These are phyloP conservation scores for Mycosarcoma mackinlayi DNA, from an alignment of 1,284 basidiomycete species.

Conservation along the genomic window DNA sequence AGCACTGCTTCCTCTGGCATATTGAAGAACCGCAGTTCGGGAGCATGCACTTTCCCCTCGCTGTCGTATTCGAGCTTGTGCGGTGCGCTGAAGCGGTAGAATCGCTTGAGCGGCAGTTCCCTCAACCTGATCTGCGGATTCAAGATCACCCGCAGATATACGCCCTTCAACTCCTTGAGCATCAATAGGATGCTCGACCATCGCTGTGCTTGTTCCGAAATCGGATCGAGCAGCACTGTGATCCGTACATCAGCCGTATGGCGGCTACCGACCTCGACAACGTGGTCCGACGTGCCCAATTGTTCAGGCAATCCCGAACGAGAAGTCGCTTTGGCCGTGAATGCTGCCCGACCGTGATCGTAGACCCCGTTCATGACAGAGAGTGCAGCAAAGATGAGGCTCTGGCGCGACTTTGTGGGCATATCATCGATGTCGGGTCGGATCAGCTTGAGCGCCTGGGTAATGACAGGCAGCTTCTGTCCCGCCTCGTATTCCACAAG, in stretches of 20 bases:
- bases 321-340: conserved; percentile 12
- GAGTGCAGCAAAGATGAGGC: conserved; percentile 42
- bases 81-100: conserved; percentile 83
- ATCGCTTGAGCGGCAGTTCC: conserved; percentile 90
- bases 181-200: conserved; percentile 76
- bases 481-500: conserved; percentile 45
- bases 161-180: conserved; percentile 45
- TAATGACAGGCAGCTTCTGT: conserved; percentile 39
- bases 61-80: conserved; percentile 76
- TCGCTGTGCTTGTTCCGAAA: conserved; percentile 84
- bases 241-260: conserved; percentile 78
- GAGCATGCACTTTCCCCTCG: conserved; percentile 72
- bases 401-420: conserved; percentile 12
- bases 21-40: conserved; percentile 45
- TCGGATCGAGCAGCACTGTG: conserved; percentile 82
- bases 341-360: conserved; percentile 26
- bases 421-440: conserved; percentile 17
- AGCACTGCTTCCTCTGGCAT: conserved; percentile 78
- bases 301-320: conserved; percentile 36
- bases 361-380: conserved; percentile 51
- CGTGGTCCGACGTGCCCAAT: conserved; percentile 23
- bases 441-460: conserved; percentile 25
- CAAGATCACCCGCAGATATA: conserved; percentile 56
- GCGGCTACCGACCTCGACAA: conserved; percentile 76
- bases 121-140: conserved; percentile 51